phyloP scores from a whole-genome alignment of 148 eudicot genomes.

The Rhododendron simsii region DNA sequence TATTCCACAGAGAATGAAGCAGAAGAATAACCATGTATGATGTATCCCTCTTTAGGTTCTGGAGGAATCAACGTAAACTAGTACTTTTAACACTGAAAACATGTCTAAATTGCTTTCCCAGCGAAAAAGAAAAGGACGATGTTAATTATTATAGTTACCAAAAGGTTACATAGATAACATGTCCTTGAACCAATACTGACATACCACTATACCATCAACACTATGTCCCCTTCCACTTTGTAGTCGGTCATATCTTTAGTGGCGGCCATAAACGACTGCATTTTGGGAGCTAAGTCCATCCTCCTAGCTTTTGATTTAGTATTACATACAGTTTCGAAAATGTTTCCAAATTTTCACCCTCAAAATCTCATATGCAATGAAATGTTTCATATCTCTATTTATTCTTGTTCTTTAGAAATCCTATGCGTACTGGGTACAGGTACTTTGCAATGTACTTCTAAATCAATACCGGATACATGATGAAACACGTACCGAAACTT shows the following conservation, averaged over 20 bases:
- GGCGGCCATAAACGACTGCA: neutral
- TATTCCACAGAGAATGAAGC: neutral
- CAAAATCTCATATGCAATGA: neutral
- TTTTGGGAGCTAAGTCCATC: neutral
- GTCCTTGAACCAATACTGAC: neutral
- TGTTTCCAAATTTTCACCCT: neutral
- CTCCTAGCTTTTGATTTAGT: neutral
- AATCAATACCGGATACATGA: neutral
- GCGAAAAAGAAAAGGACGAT: neutral
- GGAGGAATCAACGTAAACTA: neutral
- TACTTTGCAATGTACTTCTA: neutral
- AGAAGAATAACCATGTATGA: neutral
- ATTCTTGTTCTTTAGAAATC: neutral
- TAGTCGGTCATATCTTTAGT: neutral
- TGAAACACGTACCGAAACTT: neutral
- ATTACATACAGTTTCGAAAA: neutral
- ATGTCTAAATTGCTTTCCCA: neutral
- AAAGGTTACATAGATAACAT: neutral
- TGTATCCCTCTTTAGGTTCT: neutral
- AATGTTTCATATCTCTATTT: neutral
- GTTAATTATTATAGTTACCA: neutral
- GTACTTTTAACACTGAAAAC: neutral
- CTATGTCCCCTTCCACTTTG: neutral
- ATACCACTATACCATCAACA: neutral
- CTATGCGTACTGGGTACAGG: neutral